Base-by-base conservation (phyloP, 768 basidiomycete genomes). In the Pulveroboletus sp. region DNA sequence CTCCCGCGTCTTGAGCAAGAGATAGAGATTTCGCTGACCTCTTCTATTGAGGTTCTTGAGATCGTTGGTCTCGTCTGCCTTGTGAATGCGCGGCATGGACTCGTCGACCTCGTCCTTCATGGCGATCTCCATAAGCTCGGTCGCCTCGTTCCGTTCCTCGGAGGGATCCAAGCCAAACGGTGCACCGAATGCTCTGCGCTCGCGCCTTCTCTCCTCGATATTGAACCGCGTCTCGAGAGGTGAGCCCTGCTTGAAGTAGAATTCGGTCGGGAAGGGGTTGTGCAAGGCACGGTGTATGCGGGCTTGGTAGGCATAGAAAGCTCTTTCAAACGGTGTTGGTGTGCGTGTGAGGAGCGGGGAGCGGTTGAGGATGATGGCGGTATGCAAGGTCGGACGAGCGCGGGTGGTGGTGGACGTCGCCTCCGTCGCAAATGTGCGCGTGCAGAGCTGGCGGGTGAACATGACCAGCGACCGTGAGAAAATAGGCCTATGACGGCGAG, bases 201-300 rank as follows among this genome's bases (percentile, higher is more conserved):
- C 91, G 43, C 88, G 79, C 51, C 76, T 72, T 40, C 80, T 78
- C 61, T 93, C 86, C 63, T 93, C 86, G 43, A 81, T 68, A 42
- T 76, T 82, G 69, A 92, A 95, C 35, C 87, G 79, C 12, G 83
- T 81, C 66, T 93, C 86, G 28, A 93, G 78, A 14, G 89, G 75
- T 0, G 93, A 89, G 8, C 93, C 93, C 43, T 84, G 84, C 70
- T 93, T 93, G 78, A 95, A 95, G 73, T 94, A 97, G 70, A 95
- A 92, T 41, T 93, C 85, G 50, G 81, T 75, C 15, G 93, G 89
- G 66, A 92, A 85, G 1, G 93, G 93, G 58, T 91, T 90, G 65
- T 86, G 86, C 42, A 97, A 72, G 3, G 93, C 86, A 57, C 89
- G 85, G 60, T 83, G 80, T 62, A 97, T 80, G 38, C 89, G 83